phyloP scores from a whole-genome alignment of 371 early-diverging fungal genomes.

The Mucor mucedo region DNA sequence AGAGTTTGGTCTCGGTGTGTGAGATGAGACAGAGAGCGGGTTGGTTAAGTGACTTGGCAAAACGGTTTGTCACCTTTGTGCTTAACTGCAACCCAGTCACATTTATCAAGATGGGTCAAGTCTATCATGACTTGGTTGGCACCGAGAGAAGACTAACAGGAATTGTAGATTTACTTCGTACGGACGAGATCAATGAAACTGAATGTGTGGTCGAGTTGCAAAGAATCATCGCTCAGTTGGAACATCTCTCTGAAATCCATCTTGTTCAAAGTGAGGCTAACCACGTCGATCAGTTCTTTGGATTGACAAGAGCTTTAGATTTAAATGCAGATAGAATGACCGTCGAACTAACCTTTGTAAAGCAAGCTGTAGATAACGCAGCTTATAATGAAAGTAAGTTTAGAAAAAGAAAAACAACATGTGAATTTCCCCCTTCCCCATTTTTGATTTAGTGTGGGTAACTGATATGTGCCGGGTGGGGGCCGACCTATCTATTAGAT shows the following conservation, averaged over 20 bases:
- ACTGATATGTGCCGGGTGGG: too few relatives aligned
- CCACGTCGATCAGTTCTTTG: slow-evolving; percentile 60
- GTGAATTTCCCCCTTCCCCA: background rate
- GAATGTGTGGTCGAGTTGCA: slow-evolving; percentile 68
- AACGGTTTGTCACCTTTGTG: slow-evolving; percentile 71
- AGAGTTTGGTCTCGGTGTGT: slow-evolving; percentile 58
- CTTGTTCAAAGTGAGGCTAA: slow-evolving; percentile 44
- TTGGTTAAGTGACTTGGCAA: slow-evolving; percentile 69
- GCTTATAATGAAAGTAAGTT: slow-evolving; percentile 35
- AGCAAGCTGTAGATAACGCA: slow-evolving; percentile 42
- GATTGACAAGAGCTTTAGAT: slow-evolving; percentile 60
- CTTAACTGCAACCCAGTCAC: slow-evolving; percentile 69
- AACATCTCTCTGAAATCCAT: slow-evolving; percentile 70
- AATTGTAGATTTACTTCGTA: slow-evolving; percentile 73
- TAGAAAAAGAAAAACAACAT: background rate
- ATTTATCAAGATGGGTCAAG: slow-evolving; percentile 71
- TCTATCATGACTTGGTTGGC: slow-evolving; percentile 73
- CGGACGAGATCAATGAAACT: slow-evolving; percentile 71
- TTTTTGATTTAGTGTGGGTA: background rate
- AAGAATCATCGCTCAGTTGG: slow-evolving; percentile 68
- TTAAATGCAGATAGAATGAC: slow-evolving; percentile 69
- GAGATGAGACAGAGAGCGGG: slow-evolving; percentile 73
- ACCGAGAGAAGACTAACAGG: slow-evolving; percentile 72
- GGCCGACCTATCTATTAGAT: slow-evolving; percentile 16
- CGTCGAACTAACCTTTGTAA: slow-evolving; percentile 61